Evolutionary conservation across 2,329 filamentous ascomycete species (phyloP), one percentile per base, ranked within the genome.

Genomic region (Colletotrichum tabaci): DNA sequence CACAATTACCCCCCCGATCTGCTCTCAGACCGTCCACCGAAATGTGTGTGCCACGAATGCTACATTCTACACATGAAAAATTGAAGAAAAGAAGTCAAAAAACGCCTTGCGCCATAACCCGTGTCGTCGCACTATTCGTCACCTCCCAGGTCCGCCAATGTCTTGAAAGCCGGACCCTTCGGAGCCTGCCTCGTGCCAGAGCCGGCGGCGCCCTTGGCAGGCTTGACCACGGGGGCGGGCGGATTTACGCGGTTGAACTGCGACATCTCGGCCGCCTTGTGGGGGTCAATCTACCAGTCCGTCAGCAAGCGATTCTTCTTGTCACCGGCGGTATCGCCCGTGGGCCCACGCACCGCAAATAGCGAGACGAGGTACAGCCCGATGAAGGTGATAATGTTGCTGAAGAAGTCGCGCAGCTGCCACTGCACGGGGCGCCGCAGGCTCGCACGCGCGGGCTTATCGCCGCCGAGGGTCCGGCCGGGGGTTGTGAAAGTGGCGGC

Each of bases 281-380:
- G 91, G 0, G 88, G 87, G 77, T 92, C 90, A 66, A 92, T 85
- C 86, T 91, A 74, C 68, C 72, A 74, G 46, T 72, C 73, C 62
- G 73, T 60, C 69, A 61, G 49, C 44, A 55, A 50, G 3, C 18
- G 52, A 3, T 64, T 61, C 16, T 61, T 65, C 5, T 60, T 55
- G 44, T 15, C 49, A 6, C 46, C 65, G 40, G 30, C 50, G 16
- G 61, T 38, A 3, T 46, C 38, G 12, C 56, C 61, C 13, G 49
- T 61, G 23, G 38, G 18, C 64, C 53, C 68, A 84, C 87, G 67
- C 83, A 87, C 89, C 78, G 89, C 87, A 74, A 92, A 86, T n/a
- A 92, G 80, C 4, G 89, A 90, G 9, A 85, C 84, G 53, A 92
- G 79, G 77, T 92, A 92, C 4, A 92, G 80, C 16, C 89, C 90